Conservation (phyloP, 139 green algal species). For the Chlorella sp. region DNA sequence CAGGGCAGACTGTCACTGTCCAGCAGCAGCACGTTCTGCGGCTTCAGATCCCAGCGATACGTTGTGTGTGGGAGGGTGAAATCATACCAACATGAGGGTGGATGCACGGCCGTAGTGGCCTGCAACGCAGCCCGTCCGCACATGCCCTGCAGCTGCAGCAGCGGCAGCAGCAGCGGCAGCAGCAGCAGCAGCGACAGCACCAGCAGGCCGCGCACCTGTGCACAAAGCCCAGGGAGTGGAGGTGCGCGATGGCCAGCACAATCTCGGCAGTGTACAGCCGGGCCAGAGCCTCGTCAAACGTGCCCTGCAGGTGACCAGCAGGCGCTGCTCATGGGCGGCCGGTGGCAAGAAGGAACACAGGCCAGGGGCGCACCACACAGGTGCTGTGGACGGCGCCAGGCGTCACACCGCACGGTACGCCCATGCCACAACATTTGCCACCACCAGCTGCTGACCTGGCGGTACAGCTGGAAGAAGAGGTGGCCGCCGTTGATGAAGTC, state of each 20-base stretch:
- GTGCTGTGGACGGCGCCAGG: too few relatives aligned
- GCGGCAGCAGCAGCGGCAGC: neutral
- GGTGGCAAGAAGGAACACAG: too few relatives aligned
- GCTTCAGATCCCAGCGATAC: slow-evolving; percentile 76
- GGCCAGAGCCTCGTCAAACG: slow-evolving; percentile 88
- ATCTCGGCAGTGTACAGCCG: slow-evolving; percentile 96
- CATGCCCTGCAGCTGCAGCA: neutral
- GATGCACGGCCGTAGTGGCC: neutral
- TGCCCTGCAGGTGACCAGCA: slow-evolving; percentile 55
- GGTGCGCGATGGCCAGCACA: slow-evolving; percentile 89
- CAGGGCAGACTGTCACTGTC: too few relatives aligned
- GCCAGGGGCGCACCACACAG: too few relatives aligned
- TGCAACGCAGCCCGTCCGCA: neutral
- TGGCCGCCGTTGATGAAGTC: slow-evolving; percentile 99
- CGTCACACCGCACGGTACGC: too few relatives aligned
- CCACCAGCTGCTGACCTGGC: too few relatives aligned
- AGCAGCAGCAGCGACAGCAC: neutral
- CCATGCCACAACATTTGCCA: too few relatives aligned
- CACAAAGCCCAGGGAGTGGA: slow-evolving; percentile 87
- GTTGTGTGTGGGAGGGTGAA: too few relatives aligned
- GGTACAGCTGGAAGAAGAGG: slow-evolving; percentile 97
- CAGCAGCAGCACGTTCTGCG: slow-evolving; percentile 97
- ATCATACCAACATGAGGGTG: neutral
- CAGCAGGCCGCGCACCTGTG: slow-evolving; percentile 62
- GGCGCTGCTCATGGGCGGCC: too few relatives aligned